Percentiles rank a stretch among this genome's conserved stretches.
phyloP scores from a whole-genome alignment of 1,284 basidiomycete genomes.

The Ustilago xerochloae region DNA sequence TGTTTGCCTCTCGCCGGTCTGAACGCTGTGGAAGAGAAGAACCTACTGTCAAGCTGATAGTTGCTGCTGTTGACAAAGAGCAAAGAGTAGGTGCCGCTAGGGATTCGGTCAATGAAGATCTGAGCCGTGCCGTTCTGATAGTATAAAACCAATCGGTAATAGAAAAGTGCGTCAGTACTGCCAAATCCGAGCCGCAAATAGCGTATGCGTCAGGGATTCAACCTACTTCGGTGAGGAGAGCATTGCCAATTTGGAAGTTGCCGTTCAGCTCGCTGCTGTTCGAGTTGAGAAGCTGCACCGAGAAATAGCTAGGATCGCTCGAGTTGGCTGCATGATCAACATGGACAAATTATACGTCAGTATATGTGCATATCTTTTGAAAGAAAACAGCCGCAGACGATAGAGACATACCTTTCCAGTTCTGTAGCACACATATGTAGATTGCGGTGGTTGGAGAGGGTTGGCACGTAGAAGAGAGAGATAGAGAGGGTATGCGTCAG shows the following conservation, averaged over 20 bases:
- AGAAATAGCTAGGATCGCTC: slow-evolving; percentile 43
- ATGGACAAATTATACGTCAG: not conserved
- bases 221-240: slow-evolving; percentile 33
- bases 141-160: not conserved
- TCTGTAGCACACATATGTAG: not conserved
- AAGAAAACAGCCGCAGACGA: not conserved
- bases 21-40: too few relatives aligned
- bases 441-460: not conserved
- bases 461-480: too few relatives aligned
- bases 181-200: too few relatives aligned
- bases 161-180: not conserved
- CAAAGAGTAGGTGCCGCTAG: slow-evolving; percentile 44
- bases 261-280: slow-evolving; percentile 52
- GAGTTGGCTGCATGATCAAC: slow-evolving; percentile 38
- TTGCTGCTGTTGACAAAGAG: slow-evolving; percentile 58
- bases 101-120: slow-evolving; percentile 52
- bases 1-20: too few relatives aligned
- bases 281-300: slow-evolving; percentile 50
- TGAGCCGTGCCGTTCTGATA: slow-evolving; percentile 42
- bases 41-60: slow-evolving; percentile 45
- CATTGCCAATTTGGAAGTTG: slow-evolving; percentile 58
- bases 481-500: not conserved
- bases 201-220: too few relatives aligned
- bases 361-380: not conserved
- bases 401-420: slow-evolving; percentile 40